These are phyloP conservation scores for Pharnaceum exiguum DNA, from an alignment of 148 eudicot genomes.

Conservation along the genomic window DNA sequence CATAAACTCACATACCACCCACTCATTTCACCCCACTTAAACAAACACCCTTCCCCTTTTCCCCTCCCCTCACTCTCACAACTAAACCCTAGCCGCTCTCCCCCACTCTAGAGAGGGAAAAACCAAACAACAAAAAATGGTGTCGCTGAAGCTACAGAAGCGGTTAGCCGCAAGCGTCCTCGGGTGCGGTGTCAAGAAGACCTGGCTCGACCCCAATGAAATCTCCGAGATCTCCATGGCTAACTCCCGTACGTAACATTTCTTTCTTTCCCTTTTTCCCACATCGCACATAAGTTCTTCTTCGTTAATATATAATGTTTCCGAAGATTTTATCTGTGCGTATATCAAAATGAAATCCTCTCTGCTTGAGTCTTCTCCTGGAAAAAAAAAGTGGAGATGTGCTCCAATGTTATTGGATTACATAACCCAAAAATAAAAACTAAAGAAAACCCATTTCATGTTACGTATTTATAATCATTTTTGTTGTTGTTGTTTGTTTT, in stretches of 20 bases:
- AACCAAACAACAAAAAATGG: no score
- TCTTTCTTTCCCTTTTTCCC: constrained; percentile 1
- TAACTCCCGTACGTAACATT: constrained; percentile 48
- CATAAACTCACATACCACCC: no score
- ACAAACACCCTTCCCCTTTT: no score
- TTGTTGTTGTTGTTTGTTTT: not conserved
- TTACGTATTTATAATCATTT: no score
- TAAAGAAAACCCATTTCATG: no score
- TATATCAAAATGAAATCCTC: constrained; percentile 20
- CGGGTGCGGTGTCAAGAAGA: constrained; percentile 42
- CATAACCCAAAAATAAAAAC: not conserved
- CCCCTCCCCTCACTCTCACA: not conserved
- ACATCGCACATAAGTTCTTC: constrained; percentile 42
- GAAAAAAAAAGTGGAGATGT: constrained; percentile 14
- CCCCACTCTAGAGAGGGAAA: constrained; percentile 7
- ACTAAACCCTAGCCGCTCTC: not conserved
- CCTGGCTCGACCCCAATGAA: constrained; percentile 59
- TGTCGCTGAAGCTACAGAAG: constrained; percentile 52
- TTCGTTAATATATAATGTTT: constrained; percentile 20
- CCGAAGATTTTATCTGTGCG: constrained; percentile 41
- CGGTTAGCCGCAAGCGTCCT: constrained; percentile 47
- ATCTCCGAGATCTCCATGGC: constrained; percentile 56
- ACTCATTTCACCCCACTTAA: no score
- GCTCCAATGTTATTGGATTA: constrained; percentile 39
- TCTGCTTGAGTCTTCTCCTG: constrained; percentile 33